Evolutionary conservation across 164 flowering plant species (phyloP).

Genomic region (Protea cynaroides): DNA sequence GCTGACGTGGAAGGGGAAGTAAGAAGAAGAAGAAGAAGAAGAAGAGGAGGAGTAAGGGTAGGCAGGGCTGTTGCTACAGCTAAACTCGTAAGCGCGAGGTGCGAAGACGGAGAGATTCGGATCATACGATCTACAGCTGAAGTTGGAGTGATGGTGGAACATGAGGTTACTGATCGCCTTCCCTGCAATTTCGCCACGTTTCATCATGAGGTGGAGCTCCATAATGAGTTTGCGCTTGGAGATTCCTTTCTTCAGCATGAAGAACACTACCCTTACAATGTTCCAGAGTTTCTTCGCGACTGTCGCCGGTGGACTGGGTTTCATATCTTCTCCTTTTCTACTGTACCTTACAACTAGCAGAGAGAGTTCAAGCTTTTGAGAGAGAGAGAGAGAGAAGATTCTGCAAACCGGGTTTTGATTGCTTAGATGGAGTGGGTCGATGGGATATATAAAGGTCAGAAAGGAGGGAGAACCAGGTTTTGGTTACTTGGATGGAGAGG

Average conservation of each 20-base stretch:
- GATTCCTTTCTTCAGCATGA: slow-evolving; percentile 42
- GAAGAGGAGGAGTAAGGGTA: neutral
- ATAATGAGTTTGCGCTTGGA: slow-evolving; percentile 35
- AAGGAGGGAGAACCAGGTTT: too few relatives aligned
- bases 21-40: neutral
- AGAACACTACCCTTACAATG: slow-evolving; percentile 31
- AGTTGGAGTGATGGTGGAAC: slow-evolving; percentile 30
- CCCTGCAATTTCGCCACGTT: slow-evolving; percentile 47
- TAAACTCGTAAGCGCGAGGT: slow-evolving; percentile 48
- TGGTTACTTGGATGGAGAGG: too few relatives aligned
- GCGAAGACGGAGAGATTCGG: slow-evolving; percentile 11
- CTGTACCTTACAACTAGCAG: too few relatives aligned
- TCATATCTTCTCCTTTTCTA: neutral
- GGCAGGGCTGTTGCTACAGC: slow-evolving; percentile 71
- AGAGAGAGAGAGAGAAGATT: too few relatives aligned
- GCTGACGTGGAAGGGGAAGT: slow-evolving; percentile 20
- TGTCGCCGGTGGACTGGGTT: neutral
- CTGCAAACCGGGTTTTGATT: too few relatives aligned
- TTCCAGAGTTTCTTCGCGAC: slow-evolving; percentile 25
- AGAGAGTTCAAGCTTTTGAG: neutral
- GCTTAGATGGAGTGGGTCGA: too few relatives aligned
- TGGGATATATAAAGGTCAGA: too few relatives aligned
- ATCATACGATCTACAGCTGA: neutral
- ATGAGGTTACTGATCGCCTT: slow-evolving; percentile 40
- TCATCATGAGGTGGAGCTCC: slow-evolving; percentile 40